Conservation (phyloP, 176 grass and related monocot species). For the Oryza punctata region DNA sequence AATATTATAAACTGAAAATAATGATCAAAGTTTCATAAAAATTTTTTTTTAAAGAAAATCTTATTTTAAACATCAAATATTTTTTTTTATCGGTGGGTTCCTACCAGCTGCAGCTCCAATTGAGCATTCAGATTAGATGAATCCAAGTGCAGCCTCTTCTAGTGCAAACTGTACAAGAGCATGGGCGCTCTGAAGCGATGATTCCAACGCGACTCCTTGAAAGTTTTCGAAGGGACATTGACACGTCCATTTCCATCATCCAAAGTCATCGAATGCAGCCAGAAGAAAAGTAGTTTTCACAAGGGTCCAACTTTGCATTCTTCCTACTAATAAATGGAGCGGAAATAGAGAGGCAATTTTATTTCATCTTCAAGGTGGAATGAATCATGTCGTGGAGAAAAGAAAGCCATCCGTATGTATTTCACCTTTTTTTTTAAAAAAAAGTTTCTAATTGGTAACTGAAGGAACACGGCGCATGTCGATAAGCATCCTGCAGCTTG, state of each 20-base stretch:
- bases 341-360: not conserved
- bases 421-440: not conserved
- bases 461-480: not conserved
- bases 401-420: not conserved
- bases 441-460: not conserved
- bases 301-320: not conserved
- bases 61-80: too few species aligned
- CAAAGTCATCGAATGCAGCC: not conserved
- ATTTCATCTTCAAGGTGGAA: not conserved
- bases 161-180: not conserved
- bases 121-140: not conserved
- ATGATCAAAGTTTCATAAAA: too few species aligned
- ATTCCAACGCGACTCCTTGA: not conserved
- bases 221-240: not conserved
- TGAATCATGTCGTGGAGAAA: not conserved
- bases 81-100: not conserved
- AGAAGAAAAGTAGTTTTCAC: not conserved
- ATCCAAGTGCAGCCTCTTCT: not conserved
- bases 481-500: not conserved
- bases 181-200: not conserved
- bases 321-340: not conserved
- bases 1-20: too few species aligned
- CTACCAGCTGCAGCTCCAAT: not conserved
- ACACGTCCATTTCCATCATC: not conserved
- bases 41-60: too few species aligned